Percentiles rank a stretch among this genome's conserved stretches.
Evolutionary conservation across 495 filamentous ascomycete genomes (phyloP).

Genomic region (Penicillium samsonianum): DNA sequence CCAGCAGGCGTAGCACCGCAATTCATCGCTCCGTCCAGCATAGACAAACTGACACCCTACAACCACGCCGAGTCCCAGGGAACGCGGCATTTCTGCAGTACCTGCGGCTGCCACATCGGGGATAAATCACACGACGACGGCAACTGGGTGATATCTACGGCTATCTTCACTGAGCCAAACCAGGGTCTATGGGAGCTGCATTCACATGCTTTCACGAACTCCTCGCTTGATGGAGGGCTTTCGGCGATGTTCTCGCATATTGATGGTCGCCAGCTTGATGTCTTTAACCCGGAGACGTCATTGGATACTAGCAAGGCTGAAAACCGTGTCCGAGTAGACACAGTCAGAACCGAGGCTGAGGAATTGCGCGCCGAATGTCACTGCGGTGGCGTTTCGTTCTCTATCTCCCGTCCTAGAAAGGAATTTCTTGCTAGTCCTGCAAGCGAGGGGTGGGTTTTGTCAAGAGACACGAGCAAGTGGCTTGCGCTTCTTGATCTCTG

Average conservation of each 20-base stretch:
- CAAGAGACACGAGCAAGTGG: constrained; percentile 40
- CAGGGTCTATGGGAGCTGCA: constrained; percentile 34
- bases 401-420: constrained; percentile 35
- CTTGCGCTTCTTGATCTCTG: constrained; percentile 49
- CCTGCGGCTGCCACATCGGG: constrained; percentile 46
- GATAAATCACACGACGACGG: constrained; percentile 18
- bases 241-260: constrained; percentile 34
- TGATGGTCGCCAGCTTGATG: constrained; percentile 25
- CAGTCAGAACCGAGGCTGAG: background rate
- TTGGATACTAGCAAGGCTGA: background rate
- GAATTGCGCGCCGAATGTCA: constrained; percentile 46
- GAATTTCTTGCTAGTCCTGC: constrained; percentile 31
- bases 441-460: constrained; percentile 43
- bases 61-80: constrained; percentile 27
- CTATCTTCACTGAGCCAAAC: constrained; percentile 31
- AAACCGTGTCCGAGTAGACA: too few species aligned
- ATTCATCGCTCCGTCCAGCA: constrained; percentile 30
- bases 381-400: constrained; percentile 52
- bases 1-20: constrained; percentile 42
- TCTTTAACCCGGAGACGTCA: constrained; percentile 21
- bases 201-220: constrained; percentile 44
- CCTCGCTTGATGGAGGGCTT: constrained; percentile 49
- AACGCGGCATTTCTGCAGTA: constrained; percentile 45
- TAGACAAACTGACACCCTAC: constrained; percentile 35
- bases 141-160: constrained; percentile 33